These are phyloP conservation scores for Artomyces pyxidatus DNA, from an alignment of 768 basidiomycete genomes.

Conservation along the genomic window DNA sequence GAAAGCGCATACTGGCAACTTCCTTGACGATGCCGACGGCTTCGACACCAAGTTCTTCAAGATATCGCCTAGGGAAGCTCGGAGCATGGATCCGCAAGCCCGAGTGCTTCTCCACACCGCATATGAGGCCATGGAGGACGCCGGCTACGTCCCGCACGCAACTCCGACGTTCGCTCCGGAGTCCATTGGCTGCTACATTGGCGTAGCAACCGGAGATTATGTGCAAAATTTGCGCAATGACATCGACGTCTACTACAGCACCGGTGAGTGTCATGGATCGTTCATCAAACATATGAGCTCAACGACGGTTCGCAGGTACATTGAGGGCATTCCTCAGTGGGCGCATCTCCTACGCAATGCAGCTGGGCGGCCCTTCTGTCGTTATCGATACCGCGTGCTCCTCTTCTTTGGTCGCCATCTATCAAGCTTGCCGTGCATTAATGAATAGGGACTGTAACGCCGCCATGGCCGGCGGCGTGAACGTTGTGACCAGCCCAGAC, in stretches of 20 bases:
- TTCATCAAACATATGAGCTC: neutral
- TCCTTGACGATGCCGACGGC: constrained; percentile 44
- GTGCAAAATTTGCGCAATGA: constrained; percentile 52
- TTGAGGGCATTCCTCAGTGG: constrained; percentile 62
- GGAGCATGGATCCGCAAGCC: constrained; percentile 72
- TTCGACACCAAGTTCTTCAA: constrained; percentile 71
- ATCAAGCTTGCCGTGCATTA: constrained; percentile 62
- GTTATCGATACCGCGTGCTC: constrained; percentile 74
- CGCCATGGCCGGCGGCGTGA: constrained; percentile 70
- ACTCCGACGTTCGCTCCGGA: constrained; percentile 44
- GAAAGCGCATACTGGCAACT: constrained; percentile 54
- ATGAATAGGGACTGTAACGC: constrained; percentile 56
- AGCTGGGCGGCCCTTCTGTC: constrained; percentile 61
- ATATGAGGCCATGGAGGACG: constrained; percentile 60
- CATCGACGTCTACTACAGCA: constrained; percentile 64
- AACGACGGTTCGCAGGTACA: constrained; percentile 39
- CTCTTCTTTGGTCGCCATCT: constrained; percentile 57
- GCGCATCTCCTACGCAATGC: constrained; percentile 61
- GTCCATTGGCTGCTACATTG: constrained; percentile 57
- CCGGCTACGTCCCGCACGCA: constrained; percentile 59
- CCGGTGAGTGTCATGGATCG: constrained; percentile 33
- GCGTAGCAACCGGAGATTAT: constrained; percentile 66
- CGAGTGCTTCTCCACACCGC: constrained; percentile 58
- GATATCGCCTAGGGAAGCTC: constrained; percentile 67
- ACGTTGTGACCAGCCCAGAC: constrained; percentile 61